A percentile compares a stretch with the other conserved stretches of the same genome.
These are phyloP conservation scores for Gnetum montanum DNA, from an alignment of 75 land plant species.

Conservation along the genomic window DNA sequence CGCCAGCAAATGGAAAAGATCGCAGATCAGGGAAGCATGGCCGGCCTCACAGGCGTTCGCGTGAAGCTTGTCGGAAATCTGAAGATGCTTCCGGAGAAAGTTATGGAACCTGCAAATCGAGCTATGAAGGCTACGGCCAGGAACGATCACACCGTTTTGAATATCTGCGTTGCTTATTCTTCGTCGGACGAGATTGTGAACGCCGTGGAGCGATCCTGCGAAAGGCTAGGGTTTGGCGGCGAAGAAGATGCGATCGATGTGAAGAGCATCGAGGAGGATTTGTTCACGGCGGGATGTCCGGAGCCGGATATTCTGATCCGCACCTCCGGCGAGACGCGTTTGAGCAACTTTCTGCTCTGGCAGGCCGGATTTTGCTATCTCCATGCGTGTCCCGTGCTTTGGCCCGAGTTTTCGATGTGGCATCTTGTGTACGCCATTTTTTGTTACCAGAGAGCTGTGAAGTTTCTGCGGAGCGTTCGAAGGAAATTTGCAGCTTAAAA, in stretches of 20 bases:
- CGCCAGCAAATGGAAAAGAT: constrained; percentile 25
- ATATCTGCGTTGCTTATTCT: constrained; percentile 37
- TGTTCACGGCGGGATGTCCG: constrained; percentile 24
- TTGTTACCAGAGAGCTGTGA: constrained; percentile 30
- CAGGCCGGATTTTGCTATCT: constrained; percentile 18
- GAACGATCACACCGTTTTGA: constrained; percentile 15
- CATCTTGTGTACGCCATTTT: constrained; percentile 23
- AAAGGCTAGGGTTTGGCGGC: no score
- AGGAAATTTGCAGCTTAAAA: no score
- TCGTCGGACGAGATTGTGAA: constrained; percentile 35
- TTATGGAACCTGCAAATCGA: constrained; percentile 15
- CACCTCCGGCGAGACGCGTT: constrained; percentile 46
- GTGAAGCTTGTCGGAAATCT: constrained; percentile 29
- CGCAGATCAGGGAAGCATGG: constrained; percentile 18
- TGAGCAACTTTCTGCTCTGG: constrained; percentile 46
- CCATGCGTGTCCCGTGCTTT: constrained; percentile 15
- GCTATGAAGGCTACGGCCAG: constrained; percentile 17
- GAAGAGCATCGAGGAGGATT: constrained; percentile 26
- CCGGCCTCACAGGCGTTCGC: constrained; percentile 6
- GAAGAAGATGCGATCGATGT: no score
- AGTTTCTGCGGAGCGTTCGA: no score
- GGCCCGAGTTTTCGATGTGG: constrained; percentile 38
- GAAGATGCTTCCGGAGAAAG: constrained; percentile 17
- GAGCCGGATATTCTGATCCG: constrained; percentile 34
- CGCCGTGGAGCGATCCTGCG: no score